Base-by-base conservation (phyloP, 208 protist species). In the Wallacemonas sp. region DNA sequence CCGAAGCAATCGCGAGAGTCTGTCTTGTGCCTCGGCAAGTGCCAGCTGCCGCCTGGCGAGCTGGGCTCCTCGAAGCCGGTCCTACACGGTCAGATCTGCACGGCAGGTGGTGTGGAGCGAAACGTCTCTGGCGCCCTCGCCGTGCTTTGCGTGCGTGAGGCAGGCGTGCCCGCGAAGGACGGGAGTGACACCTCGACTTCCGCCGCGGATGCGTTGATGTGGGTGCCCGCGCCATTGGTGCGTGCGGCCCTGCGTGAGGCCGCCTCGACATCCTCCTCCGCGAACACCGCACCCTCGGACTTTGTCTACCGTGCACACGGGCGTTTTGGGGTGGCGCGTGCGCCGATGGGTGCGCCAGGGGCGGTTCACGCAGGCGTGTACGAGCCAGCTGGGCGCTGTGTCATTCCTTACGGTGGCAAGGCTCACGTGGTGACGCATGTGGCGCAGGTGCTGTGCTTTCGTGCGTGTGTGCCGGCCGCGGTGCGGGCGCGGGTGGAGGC, bases 391-490 rank as follows among this genome's bases (percentile, higher is more conserved):
- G 78, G 77, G 5, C 75, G 81, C 63, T 88, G 81, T 45, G 66
- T 88, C 1, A 56, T 88, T 6, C 79, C 82, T 21, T 88, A 85
- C 68, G 75, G 72, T 21, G 82, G 82, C 17, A n/a, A 38, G 36
- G 75, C 76, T 0, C 67, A 74, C 12, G 62, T 67, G 14, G 78
- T 84, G 1, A 77, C 71, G 33, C 46, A 62, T 2, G 55, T 21
- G 22, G 79, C 75, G 11, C 69, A 86, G 60, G 79, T 89, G 38
- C 76, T 89, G 21, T 89, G 82, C 55, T 56, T 70, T 53, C 45
- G 33, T 8, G 51, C 64, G 14, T 51, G 49, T 8, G 28, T 86
- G 58, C 82, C 82, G 11, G 51, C 46, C 0, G 28, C 41, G 24
- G 45, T 86, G 19, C 27, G 36, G 44, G 38, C 24, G 39, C 26